Percentiles rank a stretch among this genome's conserved stretches.
Conservation (phyloP, 2,329 filamentous ascomycete species). For the Sporothrix curviconia region DNA sequence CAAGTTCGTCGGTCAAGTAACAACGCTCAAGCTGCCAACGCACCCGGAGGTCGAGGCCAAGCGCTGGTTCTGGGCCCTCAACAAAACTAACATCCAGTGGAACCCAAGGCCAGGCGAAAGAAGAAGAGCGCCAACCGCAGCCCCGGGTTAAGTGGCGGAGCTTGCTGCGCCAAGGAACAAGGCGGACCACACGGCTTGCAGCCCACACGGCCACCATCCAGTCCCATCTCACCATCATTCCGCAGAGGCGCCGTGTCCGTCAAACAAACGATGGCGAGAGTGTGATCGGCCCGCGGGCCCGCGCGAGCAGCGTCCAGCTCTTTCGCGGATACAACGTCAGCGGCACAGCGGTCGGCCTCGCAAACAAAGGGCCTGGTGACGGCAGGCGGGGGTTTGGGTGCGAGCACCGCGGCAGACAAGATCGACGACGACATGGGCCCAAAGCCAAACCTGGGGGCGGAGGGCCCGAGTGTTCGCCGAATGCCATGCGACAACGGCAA, state of each 20-base stretch:
- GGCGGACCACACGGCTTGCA: conserved; percentile 45
- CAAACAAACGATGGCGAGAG: conserved; percentile 41
- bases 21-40: conserved; percentile 94
- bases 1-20: conserved; percentile 97
- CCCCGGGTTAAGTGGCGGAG: no score
- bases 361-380: conserved; percentile 27
- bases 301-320: conserved; percentile 40
- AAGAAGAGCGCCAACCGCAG: conserved; percentile 73
- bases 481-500: not conserved
- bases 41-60: conserved; percentile 98
- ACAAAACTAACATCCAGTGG: conserved; percentile 98
- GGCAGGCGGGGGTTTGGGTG: conserved; percentile 30
- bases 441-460: conserved; percentile 17
- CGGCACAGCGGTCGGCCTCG: conserved; percentile 26
- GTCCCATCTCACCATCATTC: not conserved
- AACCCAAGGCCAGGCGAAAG: conserved; percentile 92
- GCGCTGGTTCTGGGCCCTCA: conserved; percentile 97
- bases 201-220: conserved; percentile 33
- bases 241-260: conserved; percentile 39
- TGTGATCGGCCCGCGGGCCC: conserved; percentile 42
- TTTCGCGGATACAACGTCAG: conserved; percentile 36
- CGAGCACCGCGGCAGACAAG: conserved; percentile 44
- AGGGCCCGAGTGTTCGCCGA: conserved; percentile 24
- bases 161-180: conserved; percentile 73
- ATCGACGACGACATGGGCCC: conserved; percentile 38